A percentile compares a stretch with the other conserved stretches of the same genome.
These are phyloP conservation scores for Talaromyces sp. DNA, from an alignment of 2,329 filamentous ascomycete species.

Conservation along the genomic window DNA sequence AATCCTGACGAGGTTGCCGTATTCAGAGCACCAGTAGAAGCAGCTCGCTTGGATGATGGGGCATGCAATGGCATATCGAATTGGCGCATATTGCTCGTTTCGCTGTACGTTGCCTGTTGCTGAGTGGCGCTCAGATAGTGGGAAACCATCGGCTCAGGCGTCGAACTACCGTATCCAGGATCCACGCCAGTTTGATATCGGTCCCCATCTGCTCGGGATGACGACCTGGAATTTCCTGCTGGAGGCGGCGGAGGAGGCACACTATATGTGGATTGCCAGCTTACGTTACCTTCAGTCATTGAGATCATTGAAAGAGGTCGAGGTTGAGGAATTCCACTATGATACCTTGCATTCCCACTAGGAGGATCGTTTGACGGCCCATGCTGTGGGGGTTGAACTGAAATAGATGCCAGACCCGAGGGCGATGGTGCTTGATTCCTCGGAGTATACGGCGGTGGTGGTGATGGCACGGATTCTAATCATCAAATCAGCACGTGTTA, in stretches of 20 bases:
- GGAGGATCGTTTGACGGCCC: constrained; percentile 12
- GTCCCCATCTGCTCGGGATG: constrained; percentile 32
- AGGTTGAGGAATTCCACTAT: constrained; percentile 18
- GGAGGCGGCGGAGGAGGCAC: constrained; percentile 37
- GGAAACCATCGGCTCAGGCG: constrained; percentile 7
- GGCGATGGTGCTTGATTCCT: constrained; percentile 27
- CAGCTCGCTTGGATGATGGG: constrained; percentile 43
- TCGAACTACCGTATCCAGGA: constrained; percentile 3
- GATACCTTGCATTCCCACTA: constrained; percentile 16
- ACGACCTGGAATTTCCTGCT: constrained; percentile 30
- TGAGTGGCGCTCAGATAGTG: constrained; percentile 9
- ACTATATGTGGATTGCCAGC: constrained; percentile 28
- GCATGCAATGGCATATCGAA: constrained; percentile 29
- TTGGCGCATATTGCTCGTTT: constrained; percentile 20
- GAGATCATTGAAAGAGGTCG: constrained; percentile 35
- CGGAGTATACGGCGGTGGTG: constrained; percentile 40
- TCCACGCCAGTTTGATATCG: constrained; percentile 23
- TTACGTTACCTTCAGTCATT: constrained; percentile 25
- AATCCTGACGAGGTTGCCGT: constrained; percentile 33
- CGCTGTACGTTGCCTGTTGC: constrained; percentile 21
- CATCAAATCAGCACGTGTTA: constrained; percentile 14
- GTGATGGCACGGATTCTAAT: constrained; percentile 31
- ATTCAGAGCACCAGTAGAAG: constrained; percentile 43
- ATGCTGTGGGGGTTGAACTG: constrained; percentile 23
- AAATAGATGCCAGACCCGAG: constrained; percentile 19